These are phyloP conservation scores for Tylopilus plumbeoviolaceoides DNA, from an alignment of 768 basidiomycete species.

Conservation along the genomic window DNA sequence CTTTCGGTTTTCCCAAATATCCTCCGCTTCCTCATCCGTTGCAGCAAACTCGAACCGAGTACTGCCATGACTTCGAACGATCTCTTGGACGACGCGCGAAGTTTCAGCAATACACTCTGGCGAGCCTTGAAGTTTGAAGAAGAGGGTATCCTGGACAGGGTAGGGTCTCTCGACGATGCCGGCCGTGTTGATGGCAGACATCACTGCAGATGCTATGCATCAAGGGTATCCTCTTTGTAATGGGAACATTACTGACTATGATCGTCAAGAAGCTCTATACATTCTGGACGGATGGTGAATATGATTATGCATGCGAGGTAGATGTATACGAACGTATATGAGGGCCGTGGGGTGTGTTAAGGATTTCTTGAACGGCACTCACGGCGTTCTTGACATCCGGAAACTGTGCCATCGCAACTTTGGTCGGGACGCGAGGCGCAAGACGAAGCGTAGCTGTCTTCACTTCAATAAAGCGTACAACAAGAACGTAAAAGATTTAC, in stretches of 20 bases:
- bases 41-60: constrained; percentile 67
- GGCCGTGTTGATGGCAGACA: constrained; percentile 68
- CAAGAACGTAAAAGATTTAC: constrained; percentile 26
- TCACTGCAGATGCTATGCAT: constrained; percentile 42
- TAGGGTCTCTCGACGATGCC: constrained; percentile 59
- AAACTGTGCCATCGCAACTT: constrained; percentile 88
- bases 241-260: constrained; percentile 41
- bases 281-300: constrained; percentile 47
- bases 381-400: constrained; percentile 74
- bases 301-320: not conserved
- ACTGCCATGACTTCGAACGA: constrained; percentile 68
- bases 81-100: constrained; percentile 51
- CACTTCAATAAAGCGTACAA: not conserved
- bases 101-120: constrained; percentile 53
- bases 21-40: constrained; percentile 69
- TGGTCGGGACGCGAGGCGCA: constrained; percentile 75
- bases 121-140: constrained; percentile 91
- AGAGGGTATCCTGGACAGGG: constrained; percentile 73
- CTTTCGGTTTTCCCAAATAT: constrained; percentile 84
- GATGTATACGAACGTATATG: constrained; percentile 58
- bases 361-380: constrained; percentile 75
- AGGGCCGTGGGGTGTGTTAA: constrained; percentile 61
- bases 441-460: constrained; percentile 72
- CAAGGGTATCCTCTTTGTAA: not conserved
- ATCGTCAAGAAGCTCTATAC: constrained; percentile 83